Percentiles rank a stretch among this genome's conserved stretches.
These are phyloP conservation scores for Cyberlindnera subsufficiens DNA, from an alignment of 805 yeast species.

Conservation along the genomic window DNA sequence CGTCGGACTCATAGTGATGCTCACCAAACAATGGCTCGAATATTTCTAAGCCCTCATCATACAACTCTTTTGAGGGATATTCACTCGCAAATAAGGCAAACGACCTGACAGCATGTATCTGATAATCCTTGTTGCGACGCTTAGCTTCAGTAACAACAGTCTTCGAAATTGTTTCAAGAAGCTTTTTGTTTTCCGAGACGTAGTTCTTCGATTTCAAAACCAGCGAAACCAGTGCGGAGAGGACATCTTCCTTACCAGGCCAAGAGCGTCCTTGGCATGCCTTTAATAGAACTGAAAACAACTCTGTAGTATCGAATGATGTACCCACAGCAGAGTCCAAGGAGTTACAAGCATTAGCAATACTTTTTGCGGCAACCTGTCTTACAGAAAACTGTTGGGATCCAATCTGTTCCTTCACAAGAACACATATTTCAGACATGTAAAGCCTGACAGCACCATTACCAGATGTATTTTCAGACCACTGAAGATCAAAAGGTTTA, in stretches of 20 bases:
- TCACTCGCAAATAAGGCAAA: conserved; percentile 44
- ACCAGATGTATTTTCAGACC: conserved; percentile 81
- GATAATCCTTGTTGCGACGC: conserved; percentile 62
- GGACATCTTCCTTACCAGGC: conserved; percentile 77
- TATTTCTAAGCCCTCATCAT: conserved; percentile 29
- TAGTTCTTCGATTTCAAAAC: conserved; percentile 38
- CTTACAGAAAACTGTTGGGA: conserved; percentile 61
- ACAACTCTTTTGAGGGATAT: conserved; percentile 27
- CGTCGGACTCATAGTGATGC: conserved; percentile 34
- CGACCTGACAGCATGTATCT: conserved; percentile 44
- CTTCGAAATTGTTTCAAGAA: conserved; percentile 34
- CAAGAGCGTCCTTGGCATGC: conserved; percentile 77
- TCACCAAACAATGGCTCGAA: conserved; percentile 30
- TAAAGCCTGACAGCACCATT: conserved; percentile 64
- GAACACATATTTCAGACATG: conserved; percentile 55
- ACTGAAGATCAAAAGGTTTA: conserved; percentile 50
- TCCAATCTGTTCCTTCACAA: conserved; percentile 43
- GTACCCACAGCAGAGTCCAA: conserved; percentile 28
- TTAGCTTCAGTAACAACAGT: conserved; percentile 55
- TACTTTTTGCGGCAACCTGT: conserved; percentile 62
- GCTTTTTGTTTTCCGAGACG: conserved; percentile 25
- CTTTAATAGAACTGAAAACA: conserved; percentile 49
- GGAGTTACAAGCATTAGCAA: conserved; percentile 50
- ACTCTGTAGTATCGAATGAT: conserved; percentile 19
- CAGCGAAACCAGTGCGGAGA: conserved; percentile 63